Evolutionary conservation across 495 filamentous ascomycete genomes (phyloP).

Genomic region (Penicillium malachiteum): DNA sequence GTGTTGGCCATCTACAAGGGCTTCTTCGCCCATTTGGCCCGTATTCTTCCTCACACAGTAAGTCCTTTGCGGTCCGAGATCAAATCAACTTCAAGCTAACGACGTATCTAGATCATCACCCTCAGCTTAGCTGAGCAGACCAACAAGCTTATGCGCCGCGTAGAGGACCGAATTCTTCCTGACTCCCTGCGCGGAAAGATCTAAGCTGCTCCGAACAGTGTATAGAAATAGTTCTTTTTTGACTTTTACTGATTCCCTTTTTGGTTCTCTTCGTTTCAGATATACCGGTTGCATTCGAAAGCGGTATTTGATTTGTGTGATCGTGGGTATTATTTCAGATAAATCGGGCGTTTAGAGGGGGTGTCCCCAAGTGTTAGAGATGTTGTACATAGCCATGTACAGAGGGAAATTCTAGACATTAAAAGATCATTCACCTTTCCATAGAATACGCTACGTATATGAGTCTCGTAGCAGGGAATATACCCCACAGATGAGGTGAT

Average conservation of each 20-base stretch:
- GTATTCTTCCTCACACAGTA: constrained; percentile 91
- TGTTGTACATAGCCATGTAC: constrained; percentile 1
- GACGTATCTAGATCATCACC: constrained; percentile 65
- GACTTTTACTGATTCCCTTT: not conserved
- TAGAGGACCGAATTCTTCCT: constrained; percentile 68
- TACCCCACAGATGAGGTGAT: not conserved
- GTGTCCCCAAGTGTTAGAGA: not conserved
- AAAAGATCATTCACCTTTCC: not conserved
- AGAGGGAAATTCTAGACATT: not conserved
- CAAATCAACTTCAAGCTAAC: constrained; percentile 9
- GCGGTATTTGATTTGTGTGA: constrained; percentile 1
- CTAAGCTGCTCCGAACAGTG: constrained; percentile 23
- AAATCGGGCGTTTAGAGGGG: constrained; percentile 1
- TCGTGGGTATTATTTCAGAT: constrained; percentile 1
- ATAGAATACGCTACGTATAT: no score
- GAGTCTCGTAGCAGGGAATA: not conserved
- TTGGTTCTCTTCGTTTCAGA: constrained; percentile 7
- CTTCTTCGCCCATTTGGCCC: constrained; percentile 89
- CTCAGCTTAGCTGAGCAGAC: constrained; percentile 95
- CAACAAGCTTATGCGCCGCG: constrained; percentile 78
- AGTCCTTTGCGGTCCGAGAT: constrained; percentile 13
- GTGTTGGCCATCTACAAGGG: constrained; percentile 96
- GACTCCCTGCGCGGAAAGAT: constrained; percentile 47
- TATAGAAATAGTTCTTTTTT: not conserved
- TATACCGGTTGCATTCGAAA: not conserved